These are phyloP conservation scores for Elsinoe ampelina DNA, from an alignment of 2,329 filamentous ascomycete genomes.

Conservation along the genomic window DNA sequence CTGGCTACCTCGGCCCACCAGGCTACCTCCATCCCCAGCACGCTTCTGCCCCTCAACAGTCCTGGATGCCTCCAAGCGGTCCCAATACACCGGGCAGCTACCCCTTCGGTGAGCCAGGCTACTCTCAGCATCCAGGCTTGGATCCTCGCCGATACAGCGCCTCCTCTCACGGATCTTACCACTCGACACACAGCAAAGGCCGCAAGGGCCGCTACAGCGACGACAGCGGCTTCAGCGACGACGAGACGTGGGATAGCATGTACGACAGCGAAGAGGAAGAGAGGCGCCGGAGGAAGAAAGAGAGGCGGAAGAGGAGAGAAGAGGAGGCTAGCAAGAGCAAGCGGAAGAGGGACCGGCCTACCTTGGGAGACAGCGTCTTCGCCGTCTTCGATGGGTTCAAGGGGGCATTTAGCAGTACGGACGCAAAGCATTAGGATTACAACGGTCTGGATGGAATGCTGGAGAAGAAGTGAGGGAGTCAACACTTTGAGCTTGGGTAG, in stretches of 20 bases:
- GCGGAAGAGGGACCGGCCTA: background rate
- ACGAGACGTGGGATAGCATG: conserved; percentile 9
- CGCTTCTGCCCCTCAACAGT: conserved; percentile 4
- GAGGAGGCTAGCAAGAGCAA: background rate
- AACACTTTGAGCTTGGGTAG: background rate
- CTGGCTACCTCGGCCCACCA: background rate
- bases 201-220: background rate
- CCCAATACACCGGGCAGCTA: background rate
- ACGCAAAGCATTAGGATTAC: conserved; percentile 11
- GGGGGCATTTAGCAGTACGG: background rate
- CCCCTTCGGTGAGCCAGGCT: conserved; percentile 5
- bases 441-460: conserved; percentile 6
- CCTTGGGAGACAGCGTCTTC: conserved; percentile 5
- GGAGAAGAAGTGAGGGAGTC: background rate
- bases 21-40: background rate
- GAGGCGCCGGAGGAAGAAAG: conserved; percentile 5
- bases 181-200: background rate
- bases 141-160: conserved; percentile 3
- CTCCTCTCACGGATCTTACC: conserved; percentile 2
- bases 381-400: conserved; percentile 10
- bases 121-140: conserved; percentile 3
- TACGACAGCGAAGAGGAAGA: conserved; percentile 13
- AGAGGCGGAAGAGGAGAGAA: conserved; percentile 1
- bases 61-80: background rate
- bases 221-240: conserved; percentile 7